Evolutionary conservation across 495 filamentous ascomycete species (phyloP).

Genomic region (Penicillium riverlandense): DNA sequence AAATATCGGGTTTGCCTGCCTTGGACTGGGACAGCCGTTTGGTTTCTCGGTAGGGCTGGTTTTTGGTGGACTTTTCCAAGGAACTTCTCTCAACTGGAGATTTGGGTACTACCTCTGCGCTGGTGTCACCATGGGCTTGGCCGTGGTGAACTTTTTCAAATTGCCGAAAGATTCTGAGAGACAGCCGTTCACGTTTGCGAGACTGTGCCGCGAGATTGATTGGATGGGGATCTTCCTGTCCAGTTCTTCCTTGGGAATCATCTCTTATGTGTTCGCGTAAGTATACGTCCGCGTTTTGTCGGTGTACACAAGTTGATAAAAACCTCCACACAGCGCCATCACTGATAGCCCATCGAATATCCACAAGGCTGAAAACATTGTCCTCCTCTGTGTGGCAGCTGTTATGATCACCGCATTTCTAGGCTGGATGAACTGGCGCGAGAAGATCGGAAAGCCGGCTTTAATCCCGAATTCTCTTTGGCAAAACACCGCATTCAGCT

Average conservation of each 20-base stretch:
- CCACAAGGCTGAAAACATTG: constrained; percentile 26
- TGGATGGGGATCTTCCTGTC: constrained; percentile 42
- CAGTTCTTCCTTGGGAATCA: constrained; percentile 33
- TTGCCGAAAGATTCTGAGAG: constrained; percentile 17
- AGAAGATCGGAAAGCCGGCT: constrained; percentile 30
- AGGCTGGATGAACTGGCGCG: constrained; percentile 39
- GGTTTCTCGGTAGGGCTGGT: constrained; percentile 50
- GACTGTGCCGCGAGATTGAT: constrained; percentile 33
- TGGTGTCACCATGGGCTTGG: constrained; percentile 26
- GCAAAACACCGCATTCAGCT: constrained; percentile 42
- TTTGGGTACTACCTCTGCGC: constrained; percentile 43
- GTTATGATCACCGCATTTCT: constrained; percentile 37
- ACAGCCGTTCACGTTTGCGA: constrained; percentile 4
- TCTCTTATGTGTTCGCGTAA: constrained; percentile 42
- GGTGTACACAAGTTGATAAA: neutral
- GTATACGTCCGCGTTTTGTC: constrained; percentile 3
- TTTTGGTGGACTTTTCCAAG: constrained; percentile 42
- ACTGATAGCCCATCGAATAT: constrained; percentile 31
- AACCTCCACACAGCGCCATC: constrained; percentile 19
- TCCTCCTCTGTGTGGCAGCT: constrained; percentile 28
- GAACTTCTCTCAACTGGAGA: constrained; percentile 34
- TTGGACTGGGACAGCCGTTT: constrained; percentile 43
- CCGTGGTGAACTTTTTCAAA: constrained; percentile 25
- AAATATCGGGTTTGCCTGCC: constrained; percentile 45
- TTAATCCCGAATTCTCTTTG: constrained; percentile 51